phyloP scores from a whole-genome alignment of 2,329 filamentous ascomycete species.

The Microdochium paspali region DNA sequence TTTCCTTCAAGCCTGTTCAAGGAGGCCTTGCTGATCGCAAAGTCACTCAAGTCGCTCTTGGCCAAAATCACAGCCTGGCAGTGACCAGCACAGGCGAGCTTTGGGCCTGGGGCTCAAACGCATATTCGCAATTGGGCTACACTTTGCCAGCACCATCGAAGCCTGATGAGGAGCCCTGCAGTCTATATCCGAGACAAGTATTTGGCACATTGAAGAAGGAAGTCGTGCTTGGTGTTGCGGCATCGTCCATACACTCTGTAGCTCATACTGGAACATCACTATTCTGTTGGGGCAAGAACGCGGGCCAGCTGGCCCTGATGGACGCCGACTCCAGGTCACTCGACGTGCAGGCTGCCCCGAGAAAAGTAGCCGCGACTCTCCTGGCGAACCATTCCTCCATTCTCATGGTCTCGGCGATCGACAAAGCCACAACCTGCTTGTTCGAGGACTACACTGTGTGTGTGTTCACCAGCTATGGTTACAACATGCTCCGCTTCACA shows the following conservation, averaged over 20 bases:
- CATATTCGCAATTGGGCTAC: constrained; percentile 79
- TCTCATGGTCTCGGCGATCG: constrained; percentile 74
- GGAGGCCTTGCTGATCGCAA: constrained; percentile 66
- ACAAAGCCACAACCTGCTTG: constrained; percentile 77
- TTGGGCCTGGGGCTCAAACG: constrained; percentile 91
- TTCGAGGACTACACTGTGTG: constrained; percentile 83
- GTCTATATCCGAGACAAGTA: constrained; percentile 73
- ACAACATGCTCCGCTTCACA: constrained; percentile 81
- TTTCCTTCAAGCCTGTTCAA: constrained; percentile 76
- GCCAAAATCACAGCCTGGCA: constrained; percentile 85
- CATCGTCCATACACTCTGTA: constrained; percentile 85
- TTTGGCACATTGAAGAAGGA: constrained; percentile 90
- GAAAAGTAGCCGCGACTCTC: constrained; percentile 80
- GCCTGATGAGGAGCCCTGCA: constrained; percentile 76
- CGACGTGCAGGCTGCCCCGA: constrained; percentile 70
- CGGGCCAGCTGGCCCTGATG: constrained; percentile 86
- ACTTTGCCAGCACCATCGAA: constrained; percentile 55
- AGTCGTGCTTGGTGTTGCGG: constrained; percentile 68
- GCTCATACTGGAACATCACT: constrained; percentile 73
- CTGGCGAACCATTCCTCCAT: constrained; percentile 60
- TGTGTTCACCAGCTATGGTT: constrained; percentile 93
- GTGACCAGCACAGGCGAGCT: constrained; percentile 80
- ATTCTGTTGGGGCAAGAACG: constrained; percentile 92
- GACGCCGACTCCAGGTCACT: constrained; percentile 91
- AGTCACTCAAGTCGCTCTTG: constrained; percentile 69